These are phyloP conservation scores for Vavraia culicis DNA, from an alignment of 371 early-diverging fungal genomes.

Conservation along the genomic window DNA sequence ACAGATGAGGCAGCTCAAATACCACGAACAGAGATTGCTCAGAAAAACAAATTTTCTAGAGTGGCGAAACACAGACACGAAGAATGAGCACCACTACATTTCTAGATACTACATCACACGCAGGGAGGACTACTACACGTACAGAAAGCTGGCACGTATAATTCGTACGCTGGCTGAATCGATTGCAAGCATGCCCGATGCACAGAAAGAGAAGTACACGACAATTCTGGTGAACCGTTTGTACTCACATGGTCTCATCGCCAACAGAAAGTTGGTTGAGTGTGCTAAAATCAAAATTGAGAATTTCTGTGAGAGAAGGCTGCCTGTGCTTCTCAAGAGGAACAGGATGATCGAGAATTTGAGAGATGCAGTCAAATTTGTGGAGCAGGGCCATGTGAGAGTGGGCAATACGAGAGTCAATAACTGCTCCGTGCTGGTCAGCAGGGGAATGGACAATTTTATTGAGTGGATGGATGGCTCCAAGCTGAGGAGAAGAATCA, in stretches of 20 bases:
- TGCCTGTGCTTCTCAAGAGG: constrained; percentile 74
- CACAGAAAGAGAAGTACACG: constrained; percentile 65
- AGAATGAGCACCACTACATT: constrained; percentile 68
- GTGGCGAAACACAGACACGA: constrained; percentile 71
- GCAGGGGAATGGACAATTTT: constrained; percentile 76
- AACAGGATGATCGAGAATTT: constrained; percentile 83
- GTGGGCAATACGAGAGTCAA: constrained; percentile 49
- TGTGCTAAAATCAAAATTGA: constrained; percentile 68
- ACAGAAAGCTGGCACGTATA: constrained; percentile 65
- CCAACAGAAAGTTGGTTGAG: constrained; percentile 59
- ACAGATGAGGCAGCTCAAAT: constrained; percentile 54
- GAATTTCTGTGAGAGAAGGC: constrained; percentile 58
- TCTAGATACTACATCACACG: constrained; percentile 66
- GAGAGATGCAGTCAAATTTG: constrained; percentile 66
- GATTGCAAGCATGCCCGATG: constrained; percentile 62
- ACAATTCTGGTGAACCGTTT: constrained; percentile 63
- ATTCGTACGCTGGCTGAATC: constrained; percentile 63
- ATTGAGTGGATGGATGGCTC: constrained; percentile 91
- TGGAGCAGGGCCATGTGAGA: constrained; percentile 74
- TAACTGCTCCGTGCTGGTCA: constrained; percentile 27
- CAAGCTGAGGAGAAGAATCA: constrained; percentile 84
- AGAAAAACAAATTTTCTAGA: constrained; percentile 89
- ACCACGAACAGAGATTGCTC: constrained; percentile 85
- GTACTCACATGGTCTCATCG: constrained; percentile 67
- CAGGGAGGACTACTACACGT: constrained; percentile 79